phyloP scores from a whole-genome alignment of 179 eudicot species.

The Beta corolliflora region DNA sequence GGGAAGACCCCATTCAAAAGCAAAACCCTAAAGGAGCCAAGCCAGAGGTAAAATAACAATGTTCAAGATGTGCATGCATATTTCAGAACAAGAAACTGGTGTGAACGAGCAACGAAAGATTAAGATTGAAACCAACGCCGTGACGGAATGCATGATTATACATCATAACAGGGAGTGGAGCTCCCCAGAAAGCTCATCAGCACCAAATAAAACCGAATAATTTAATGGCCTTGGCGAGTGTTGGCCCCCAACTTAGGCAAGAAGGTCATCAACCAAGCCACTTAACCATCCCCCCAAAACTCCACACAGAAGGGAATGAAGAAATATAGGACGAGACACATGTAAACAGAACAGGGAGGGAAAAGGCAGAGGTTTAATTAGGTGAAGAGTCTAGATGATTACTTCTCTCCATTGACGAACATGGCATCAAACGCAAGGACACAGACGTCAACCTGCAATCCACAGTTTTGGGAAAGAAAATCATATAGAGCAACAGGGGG shows the following conservation, averaged over 20 bases:
- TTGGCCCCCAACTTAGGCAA: neutral
- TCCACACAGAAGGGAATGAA: neutral
- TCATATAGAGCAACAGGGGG: neutral
- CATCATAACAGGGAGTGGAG: neutral
- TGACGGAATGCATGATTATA: neutral
- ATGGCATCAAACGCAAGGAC: slow-evolving; percentile 78
- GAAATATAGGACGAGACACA: neutral
- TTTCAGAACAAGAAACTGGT: neutral
- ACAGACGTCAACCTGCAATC: slow-evolving; percentile 89
- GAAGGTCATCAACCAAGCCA: neutral
- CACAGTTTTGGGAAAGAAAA: slow-evolving; percentile 15
- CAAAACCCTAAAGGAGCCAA: neutral
- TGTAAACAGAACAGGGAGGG: neutral
- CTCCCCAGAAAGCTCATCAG: neutral
- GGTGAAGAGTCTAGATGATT: slow-evolving; percentile 38
- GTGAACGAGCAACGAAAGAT: neutral
- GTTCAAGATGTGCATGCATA: neutral
- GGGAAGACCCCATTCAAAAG: slow-evolving; percentile 4
- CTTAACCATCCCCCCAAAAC: neutral
- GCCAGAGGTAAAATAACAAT: neutral
- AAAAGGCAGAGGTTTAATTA: neutral
- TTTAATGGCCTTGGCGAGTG: neutral
- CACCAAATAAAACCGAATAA: neutral
- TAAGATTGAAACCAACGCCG: neutral
- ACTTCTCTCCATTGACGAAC: slow-evolving; percentile 94